Evolutionary conservation across 768 basidiomycete species (phyloP), one percentile per base, ranked within the genome.

Genomic region (Kwoniella dejecticola): DNA sequence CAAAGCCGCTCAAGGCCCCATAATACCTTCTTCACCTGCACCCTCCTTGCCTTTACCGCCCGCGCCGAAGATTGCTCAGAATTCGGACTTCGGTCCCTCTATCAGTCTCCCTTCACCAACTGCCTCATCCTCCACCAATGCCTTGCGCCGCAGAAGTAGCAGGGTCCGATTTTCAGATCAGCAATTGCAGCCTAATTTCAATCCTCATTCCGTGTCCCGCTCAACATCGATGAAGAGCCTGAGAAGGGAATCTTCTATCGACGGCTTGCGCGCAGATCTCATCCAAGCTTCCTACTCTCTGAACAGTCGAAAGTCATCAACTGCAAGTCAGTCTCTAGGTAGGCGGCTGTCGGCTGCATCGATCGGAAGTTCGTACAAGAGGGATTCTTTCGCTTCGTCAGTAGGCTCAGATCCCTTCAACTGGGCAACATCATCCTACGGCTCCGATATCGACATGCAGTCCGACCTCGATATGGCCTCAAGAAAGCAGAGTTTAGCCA

Each of bases 91-190:
- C 21, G 60, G 52, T 19, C 59, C 59, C 8, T 23, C 41, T 4
- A 50, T 50, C 6, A 15, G 24, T 11, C 8, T 60, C 3, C 36
- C 60, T 17, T 38, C 52, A 19, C 44, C 45, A 15, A 10, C 60
- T 27, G 30, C 36, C 19, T 11, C 56, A 5, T 27, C 31, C 6
- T 15, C 12, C 24, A 40, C 30, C 17, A 27, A 45, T 5, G 31
- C 26, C 8, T 19, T 55, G 4, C 24, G 60, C 23, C 31, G 60
- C 41, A 44, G 60, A 24, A 54, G 52, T 26, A 62, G 60, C 27
- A 44, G 60, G 41, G 60, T 62, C 5, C 52, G 60, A 26, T 62
- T 62, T 30, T 62, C 60, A 12, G 60, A 62, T 26, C 60, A 62
- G 33, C 38, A 29, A 11, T 5, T 30, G 21, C 40, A 45, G 26